Percentiles rank a stretch among this genome's conserved stretches.
Evolutionary conservation across 192 early-diverging fungal species (phyloP).

Genomic region (Mortierella hygrophila): DNA sequence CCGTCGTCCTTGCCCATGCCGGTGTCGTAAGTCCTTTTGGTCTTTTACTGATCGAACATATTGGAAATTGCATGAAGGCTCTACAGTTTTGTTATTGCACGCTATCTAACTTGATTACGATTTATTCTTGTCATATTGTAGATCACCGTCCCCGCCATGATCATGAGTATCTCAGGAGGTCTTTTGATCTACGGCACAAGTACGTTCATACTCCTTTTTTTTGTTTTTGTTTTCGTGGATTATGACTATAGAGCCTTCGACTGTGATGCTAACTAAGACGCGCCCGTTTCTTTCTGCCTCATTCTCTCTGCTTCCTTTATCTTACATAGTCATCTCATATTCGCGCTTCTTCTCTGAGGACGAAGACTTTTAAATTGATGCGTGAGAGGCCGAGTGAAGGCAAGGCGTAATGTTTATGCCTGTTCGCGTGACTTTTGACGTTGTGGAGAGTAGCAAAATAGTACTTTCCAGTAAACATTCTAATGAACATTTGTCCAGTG

Average conservation of each 20-base stretch:
- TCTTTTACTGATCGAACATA: background rate
- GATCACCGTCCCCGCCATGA: slow-evolving; percentile 89
- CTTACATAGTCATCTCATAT: slow-evolving; percentile 65
- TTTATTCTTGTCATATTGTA: slow-evolving; percentile 31
- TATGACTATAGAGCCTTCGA: background rate
- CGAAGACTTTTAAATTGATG: slow-evolving; percentile 63
- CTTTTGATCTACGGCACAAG: slow-evolving; percentile 94
- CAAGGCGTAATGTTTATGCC: background rate
- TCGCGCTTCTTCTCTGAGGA: slow-evolving; percentile 66
- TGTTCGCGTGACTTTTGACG: background rate
- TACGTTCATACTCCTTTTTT: slow-evolving; percentile 35
- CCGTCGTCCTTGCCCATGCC: slow-evolving; percentile 86
- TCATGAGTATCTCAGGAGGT: slow-evolving; percentile 92
- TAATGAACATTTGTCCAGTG: background rate
- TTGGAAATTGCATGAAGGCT: background rate
- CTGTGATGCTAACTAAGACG: background rate
- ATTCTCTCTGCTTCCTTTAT: background rate
- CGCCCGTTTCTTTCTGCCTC: slow-evolving; percentile 1
- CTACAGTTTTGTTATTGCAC: background rate
- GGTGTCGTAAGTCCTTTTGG: slow-evolving; percentile 67
- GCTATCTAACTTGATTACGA: background rate
- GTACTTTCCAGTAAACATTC: slow-evolving; percentile 6
- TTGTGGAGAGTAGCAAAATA: background rate
- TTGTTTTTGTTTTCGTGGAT: background rate
- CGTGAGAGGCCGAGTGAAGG: background rate